Percentiles rank a stretch among this genome's conserved stretches.
These are phyloP conservation scores for Paecilomyces sp. DNA, from an alignment of 2,329 filamentous ascomycete species.

Conservation along the genomic window DNA sequence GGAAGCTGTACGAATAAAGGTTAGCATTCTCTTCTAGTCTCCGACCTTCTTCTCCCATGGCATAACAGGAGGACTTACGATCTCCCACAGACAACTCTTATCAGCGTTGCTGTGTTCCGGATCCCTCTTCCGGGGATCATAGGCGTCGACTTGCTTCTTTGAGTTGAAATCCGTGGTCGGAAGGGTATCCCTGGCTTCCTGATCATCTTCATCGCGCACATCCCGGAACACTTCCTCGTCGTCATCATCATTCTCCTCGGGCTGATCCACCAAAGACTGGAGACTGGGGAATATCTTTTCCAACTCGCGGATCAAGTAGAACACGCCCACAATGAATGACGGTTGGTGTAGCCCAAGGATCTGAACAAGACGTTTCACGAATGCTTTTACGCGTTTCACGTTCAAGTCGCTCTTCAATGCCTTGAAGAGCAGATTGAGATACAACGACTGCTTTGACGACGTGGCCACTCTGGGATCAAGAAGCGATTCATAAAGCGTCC, in stretches of 20 bases:
- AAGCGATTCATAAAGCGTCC: constrained; percentile 90
- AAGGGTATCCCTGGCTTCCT: constrained; percentile 14
- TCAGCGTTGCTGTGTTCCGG: constrained; percentile 93
- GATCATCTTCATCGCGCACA: constrained; percentile 50
- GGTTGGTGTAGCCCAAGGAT: constrained; percentile 82
- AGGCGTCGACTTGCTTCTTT: constrained; percentile 38
- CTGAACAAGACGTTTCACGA: constrained; percentile 88
- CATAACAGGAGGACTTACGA: constrained; percentile 45
- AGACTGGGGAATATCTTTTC: constrained; percentile 73
- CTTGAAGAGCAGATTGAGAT: constrained; percentile 84
- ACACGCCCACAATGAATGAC: constrained; percentile 84
- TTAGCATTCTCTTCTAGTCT: not conserved
- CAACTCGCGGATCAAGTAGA: constrained; percentile 81
- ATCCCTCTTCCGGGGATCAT: constrained; percentile 86
- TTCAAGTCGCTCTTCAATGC: constrained; percentile 87
- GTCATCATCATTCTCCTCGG: constrained; percentile 70
- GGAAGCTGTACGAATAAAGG: constrained; percentile 41
- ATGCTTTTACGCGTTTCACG: constrained; percentile 86
- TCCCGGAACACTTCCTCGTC: constrained; percentile 63
- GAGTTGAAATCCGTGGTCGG: constrained; percentile 16
- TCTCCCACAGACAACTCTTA: constrained; percentile 85
- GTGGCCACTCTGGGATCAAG: constrained; percentile 80
- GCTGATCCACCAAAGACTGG: constrained; percentile 67
- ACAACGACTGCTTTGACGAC: constrained; percentile 92
- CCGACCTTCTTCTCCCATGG: not conserved